phyloP scores from a whole-genome alignment of 306 rosid genomes.

The Pyrus pyrifolia region DNA sequence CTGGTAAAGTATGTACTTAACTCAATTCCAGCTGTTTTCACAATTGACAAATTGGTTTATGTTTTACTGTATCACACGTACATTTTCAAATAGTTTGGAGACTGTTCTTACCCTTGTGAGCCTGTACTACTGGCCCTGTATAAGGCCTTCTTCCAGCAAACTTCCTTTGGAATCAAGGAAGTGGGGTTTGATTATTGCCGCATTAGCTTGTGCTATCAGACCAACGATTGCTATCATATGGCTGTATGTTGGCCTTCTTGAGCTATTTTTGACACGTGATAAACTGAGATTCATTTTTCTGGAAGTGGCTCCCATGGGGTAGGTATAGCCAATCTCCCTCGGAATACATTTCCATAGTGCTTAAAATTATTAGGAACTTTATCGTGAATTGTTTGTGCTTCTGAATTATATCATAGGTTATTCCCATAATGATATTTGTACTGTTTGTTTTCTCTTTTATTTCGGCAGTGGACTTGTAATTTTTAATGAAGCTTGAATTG shows the following conservation, averaged over 20 bases:
- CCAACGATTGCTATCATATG: conserved; percentile 87
- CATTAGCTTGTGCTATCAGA: conserved; percentile 73
- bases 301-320: conserved; percentile 90
- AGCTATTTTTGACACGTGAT: conserved; percentile 47
- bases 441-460: background rate
- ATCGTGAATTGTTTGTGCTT: background rate
- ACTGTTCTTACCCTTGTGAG: conserved; percentile 77
- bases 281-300: conserved; percentile 49
- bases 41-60: conserved; percentile 83
- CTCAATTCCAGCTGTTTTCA: conserved; percentile 65
- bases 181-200: conserved; percentile 70
- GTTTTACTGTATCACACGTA: conserved; percentile 73
- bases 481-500: background rate
- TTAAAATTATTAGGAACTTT: background rate
- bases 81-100: conserved; percentile 82
- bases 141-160: conserved; percentile 41
- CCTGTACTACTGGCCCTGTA: conserved; percentile 86
- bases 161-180: conserved; percentile 47
- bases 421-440: background rate
- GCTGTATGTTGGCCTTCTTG: conserved; percentile 72
- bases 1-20: conserved; percentile 33
- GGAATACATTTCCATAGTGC: background rate
- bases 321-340: conserved; percentile 26
- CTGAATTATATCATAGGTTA: background rate
- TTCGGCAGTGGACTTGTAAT: background rate